Evolutionary conservation across 441 rosid species (phyloP).

Genomic region (Codiaeum variegatum): DNA sequence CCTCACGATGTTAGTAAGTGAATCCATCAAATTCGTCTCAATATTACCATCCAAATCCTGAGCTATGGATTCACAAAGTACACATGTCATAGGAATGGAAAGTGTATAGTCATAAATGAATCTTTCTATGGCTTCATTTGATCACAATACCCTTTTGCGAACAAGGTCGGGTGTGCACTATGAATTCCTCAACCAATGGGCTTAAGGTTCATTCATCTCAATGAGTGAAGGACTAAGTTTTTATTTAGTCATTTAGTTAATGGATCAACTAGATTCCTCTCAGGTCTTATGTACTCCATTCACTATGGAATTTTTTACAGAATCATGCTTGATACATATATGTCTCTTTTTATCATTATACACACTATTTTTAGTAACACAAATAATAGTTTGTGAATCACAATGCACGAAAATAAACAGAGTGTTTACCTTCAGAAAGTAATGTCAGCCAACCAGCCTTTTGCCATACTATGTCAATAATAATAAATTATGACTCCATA

Average conservation of each 20-base stretch:
- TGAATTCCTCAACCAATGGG: not conserved
- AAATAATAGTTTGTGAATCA: not conserved
- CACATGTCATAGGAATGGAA: too few species aligned
- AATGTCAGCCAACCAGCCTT: not conserved
- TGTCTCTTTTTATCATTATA: not conserved
- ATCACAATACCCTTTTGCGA: too few species aligned
- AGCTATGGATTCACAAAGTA: not conserved
- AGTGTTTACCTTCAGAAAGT: too few species aligned
- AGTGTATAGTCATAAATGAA: too few species aligned
- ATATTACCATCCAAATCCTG: too few species aligned
- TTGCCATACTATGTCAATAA: not conserved
- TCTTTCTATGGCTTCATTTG: too few species aligned
- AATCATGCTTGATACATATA: not conserved
- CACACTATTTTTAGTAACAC: not conserved
- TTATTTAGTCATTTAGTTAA: not conserved
- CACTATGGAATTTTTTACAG: not conserved
- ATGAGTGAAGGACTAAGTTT: not conserved
- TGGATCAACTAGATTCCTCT: not conserved
- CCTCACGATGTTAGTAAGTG: too few species aligned
- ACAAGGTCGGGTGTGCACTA: too few species aligned
- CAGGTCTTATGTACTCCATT: not conserved
- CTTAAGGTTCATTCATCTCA: not conserved
- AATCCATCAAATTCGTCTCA: too few species aligned
- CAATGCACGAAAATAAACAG: not conserved
- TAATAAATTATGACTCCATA: not conserved